A percentile compares a stretch with the other conserved stretches of the same genome.
These are phyloP conservation scores for Dendrostoma leiphaemia DNA, from an alignment of 2,329 filamentous ascomycete genomes.

Conservation along the genomic window DNA sequence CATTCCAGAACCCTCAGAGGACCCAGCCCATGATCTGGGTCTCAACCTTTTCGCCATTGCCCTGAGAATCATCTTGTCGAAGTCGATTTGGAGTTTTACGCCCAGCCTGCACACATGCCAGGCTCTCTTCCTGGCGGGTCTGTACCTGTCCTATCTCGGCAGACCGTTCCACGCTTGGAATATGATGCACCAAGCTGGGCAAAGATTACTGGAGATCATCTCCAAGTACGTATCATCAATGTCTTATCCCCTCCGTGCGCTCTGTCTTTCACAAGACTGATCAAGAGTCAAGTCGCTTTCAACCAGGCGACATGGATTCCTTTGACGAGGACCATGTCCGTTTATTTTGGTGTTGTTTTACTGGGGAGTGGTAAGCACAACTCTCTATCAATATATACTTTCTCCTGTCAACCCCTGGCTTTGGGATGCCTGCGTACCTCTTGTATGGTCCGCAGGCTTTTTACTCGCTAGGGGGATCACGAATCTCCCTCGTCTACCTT, in stretches of 20 bases:
- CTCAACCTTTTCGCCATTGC: conserved; percentile 34
- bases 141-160: conserved; percentile 35
- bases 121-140: conserved; percentile 34
- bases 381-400: neutral
- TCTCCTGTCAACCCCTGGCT: no score
- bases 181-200: conserved; percentile 32
- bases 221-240: conserved; percentile 30
- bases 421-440: neutral
- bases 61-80: conserved; percentile 32
- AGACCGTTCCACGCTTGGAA: conserved; percentile 35
- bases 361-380: conserved; percentile 61
- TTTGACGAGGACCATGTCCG: conserved; percentile 49
- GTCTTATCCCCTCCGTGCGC: neutral
- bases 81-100: conserved; percentile 32
- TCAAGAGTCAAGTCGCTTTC: conserved; percentile 14
- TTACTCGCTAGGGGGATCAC: neutral
- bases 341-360: conserved; percentile 70
- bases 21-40: conserved; percentile 26
- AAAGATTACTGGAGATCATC: conserved; percentile 28
- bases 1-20: neutral
- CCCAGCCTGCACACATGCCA: conserved; percentile 30
- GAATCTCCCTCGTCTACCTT: neutral
- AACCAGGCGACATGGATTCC: neutral
- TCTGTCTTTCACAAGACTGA: neutral
- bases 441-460: no score